Percentiles rank a stretch among this genome's conserved stretches.
Evolutionary conservation across 257 asterid species (phyloP).

Genomic region (Echium plantagineum): DNA sequence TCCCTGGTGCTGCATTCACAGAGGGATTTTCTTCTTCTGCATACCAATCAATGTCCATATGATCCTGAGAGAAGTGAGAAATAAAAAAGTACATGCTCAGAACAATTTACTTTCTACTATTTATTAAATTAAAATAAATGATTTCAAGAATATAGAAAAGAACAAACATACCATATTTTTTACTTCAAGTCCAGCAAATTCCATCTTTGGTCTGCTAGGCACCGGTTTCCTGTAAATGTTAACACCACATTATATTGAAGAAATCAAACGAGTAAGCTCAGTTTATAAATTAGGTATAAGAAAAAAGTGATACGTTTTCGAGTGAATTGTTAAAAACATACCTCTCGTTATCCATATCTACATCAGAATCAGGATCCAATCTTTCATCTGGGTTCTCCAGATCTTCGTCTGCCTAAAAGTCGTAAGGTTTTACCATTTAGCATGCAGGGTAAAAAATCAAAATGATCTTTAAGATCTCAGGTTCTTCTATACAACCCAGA

Average conservation of each 20-base stretch:
- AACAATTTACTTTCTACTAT: neutral
- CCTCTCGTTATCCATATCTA: slow-evolving; percentile 28
- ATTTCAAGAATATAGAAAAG: neutral
- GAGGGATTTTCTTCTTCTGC: slow-evolving; percentile 19
- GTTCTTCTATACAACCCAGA: too few species aligned
- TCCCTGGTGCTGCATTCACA: slow-evolving; percentile 15
- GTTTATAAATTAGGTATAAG: neutral
- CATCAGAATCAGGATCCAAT: slow-evolving; percentile 28
- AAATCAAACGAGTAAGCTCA: neutral
- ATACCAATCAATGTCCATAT: slow-evolving; percentile 20
- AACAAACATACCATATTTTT: slow-evolving; percentile 40
- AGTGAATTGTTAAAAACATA: slow-evolving; percentile 4
- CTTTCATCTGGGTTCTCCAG: slow-evolving; percentile 29
- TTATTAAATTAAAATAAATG: too few species aligned
- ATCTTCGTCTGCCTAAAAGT: slow-evolving; percentile 31
- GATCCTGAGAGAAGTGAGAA: slow-evolving; percentile 16
- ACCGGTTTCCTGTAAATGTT: slow-evolving; percentile 15
- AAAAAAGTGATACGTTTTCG: neutral
- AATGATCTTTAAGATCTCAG: neutral
- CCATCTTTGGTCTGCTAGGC: slow-evolving; percentile 40
- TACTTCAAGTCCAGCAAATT: slow-evolving; percentile 52
- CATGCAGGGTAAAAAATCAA: neutral
- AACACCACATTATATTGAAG: neutral
- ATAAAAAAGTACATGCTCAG: neutral
- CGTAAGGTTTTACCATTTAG: neutral